phyloP scores from a whole-genome alignment of 768 basidiomycete genomes.

The Sarcomyxa edulis region DNA sequence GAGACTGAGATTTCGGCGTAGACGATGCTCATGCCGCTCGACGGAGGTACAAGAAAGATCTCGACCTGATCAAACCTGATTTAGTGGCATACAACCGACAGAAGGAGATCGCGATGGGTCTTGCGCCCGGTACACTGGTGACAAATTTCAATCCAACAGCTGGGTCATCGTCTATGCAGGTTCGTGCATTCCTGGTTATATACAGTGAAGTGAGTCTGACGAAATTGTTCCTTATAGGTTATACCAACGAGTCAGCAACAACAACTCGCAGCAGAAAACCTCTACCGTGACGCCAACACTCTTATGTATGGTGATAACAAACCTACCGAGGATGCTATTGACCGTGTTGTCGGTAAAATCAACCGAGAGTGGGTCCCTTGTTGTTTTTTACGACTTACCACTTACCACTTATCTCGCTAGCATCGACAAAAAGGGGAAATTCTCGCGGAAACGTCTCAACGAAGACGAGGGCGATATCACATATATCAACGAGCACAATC shows the following conservation, averaged over 20 bases:
- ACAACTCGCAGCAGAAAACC: conserved; percentile 65
- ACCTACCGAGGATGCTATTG: conserved; percentile 92
- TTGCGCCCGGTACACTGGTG: conserved; percentile 60
- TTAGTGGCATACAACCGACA: conserved; percentile 82
- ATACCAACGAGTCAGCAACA: conserved; percentile 56
- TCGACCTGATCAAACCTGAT: conserved; percentile 86
- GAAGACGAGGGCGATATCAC: conserved; percentile 96
- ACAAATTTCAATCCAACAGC: conserved; percentile 49
- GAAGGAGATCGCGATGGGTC: conserved; percentile 80
- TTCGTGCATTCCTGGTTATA: conserved; percentile 13
- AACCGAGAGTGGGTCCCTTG: conserved; percentile 76
- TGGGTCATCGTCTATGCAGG: conserved; percentile 31
- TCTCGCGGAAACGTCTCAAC: conserved; percentile 83
- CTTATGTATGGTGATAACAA: conserved; percentile 94
- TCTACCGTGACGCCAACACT: conserved; percentile 93
- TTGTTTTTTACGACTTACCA: neutral
- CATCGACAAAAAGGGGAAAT: conserved; percentile 85
- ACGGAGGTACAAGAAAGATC: conserved; percentile 86
- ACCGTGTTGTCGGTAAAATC: conserved; percentile 85
- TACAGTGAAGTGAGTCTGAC: too few relatives aligned
- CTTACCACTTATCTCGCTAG: conserved; percentile 31
- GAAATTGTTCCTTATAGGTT: conserved; percentile 29
- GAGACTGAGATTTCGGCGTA: too few relatives aligned
- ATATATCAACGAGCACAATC: conserved; percentile 98
- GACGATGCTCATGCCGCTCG: conserved; percentile 90